These are phyloP conservation scores for Rhytidhysteron rufulum DNA, from an alignment of 2,329 filamentous ascomycete genomes.

Conservation along the genomic window DNA sequence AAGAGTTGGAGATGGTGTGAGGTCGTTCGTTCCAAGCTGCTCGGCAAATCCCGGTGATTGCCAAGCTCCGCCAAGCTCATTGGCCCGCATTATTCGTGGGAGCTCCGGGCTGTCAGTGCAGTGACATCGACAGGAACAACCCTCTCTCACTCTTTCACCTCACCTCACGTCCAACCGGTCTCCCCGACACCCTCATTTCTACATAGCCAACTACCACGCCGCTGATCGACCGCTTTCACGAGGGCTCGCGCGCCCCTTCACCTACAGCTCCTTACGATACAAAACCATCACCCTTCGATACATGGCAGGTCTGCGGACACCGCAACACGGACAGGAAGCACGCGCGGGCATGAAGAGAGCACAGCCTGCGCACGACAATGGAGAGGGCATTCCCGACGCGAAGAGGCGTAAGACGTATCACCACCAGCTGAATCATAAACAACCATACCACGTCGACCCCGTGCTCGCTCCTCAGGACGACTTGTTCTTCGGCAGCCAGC, in stretches of 20 bases:
- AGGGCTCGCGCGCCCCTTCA: too few species aligned
- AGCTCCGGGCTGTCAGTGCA: too few species aligned
- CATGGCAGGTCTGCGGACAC: conserved; percentile 3
- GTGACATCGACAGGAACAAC: too few species aligned
- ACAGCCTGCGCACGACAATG: conserved; percentile 13
- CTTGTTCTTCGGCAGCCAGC: conserved; percentile 50
- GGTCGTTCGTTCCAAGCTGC: conserved; percentile 12
- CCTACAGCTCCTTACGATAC: too few species aligned
- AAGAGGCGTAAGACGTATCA: conserved; percentile 35
- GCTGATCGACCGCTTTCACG: too few species aligned
- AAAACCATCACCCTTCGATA: too few species aligned
- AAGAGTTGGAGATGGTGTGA: conserved; percentile 22
- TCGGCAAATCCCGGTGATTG: conserved; percentile 1
- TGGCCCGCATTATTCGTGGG: too few species aligned
- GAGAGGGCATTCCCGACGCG: conserved; percentile 17
- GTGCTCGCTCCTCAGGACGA: conserved; percentile 45
- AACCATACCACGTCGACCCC: conserved; percentile 30
- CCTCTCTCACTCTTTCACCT: too few species aligned
- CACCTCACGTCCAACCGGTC: too few species aligned
- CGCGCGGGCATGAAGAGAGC: conserved; percentile 26
- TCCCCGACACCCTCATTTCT: too few species aligned
- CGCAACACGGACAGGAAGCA: not conserved
- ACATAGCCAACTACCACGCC: too few species aligned
- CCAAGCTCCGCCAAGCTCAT: too few species aligned
- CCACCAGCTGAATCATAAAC: conserved; percentile 27